These are phyloP conservation scores for Elongisporangium senticosum DNA, from an alignment of 352 stramenopile species.

Conservation along the genomic window DNA sequence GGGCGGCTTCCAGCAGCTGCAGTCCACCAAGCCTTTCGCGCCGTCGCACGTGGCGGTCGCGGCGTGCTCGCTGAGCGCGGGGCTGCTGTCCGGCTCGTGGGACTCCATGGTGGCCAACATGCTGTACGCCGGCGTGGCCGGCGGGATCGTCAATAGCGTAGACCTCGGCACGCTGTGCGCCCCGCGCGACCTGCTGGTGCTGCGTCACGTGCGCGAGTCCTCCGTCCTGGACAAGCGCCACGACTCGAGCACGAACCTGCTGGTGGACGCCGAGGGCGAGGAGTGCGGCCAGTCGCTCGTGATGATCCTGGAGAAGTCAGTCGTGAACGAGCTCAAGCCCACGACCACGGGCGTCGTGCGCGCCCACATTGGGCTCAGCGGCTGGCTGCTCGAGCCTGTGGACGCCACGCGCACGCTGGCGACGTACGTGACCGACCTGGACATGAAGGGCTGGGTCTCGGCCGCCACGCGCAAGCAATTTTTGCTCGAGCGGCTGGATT, in stretches of 20 bases:
- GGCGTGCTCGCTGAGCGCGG: slow-evolving; percentile 32
- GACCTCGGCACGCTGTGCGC: slow-evolving; percentile 46
- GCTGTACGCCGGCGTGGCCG: slow-evolving; percentile 46
- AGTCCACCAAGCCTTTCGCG: slow-evolving; percentile 41
- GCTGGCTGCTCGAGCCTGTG: slow-evolving; percentile 71
- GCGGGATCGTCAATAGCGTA: slow-evolving; percentile 34
- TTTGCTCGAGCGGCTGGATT: slow-evolving; percentile 52
- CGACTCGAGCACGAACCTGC: slow-evolving; percentile 21
- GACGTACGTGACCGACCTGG: slow-evolving; percentile 73
- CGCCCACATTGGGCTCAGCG: slow-evolving; percentile 54
- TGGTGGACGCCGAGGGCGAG: slow-evolving; percentile 36
- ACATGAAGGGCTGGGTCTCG: slow-evolving; percentile 48
- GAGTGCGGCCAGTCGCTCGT: slow-evolving; percentile 54
- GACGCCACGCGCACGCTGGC: slow-evolving; percentile 49
- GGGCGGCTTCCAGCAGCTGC: slow-evolving; percentile 39
- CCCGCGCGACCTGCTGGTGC: slow-evolving; percentile 62
- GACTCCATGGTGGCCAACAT: slow-evolving; percentile 36
- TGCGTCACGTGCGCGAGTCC: slow-evolving; percentile 70
- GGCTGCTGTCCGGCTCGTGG: slow-evolving; percentile 38
- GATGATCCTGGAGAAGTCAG: slow-evolving; percentile 75
- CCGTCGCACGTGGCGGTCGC: slow-evolving; percentile 41
- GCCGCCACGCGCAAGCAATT: slow-evolving; percentile 39
- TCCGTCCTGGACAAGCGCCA: slow-evolving; percentile 35
- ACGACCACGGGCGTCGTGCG: slow-evolving; percentile 32
- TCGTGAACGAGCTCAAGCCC: slow-evolving; percentile 70